Evolutionary conservation across 225 moss, liverwort and hornwort genomes (phyloP).

Genomic region (Pleurozium schreberi): DNA sequence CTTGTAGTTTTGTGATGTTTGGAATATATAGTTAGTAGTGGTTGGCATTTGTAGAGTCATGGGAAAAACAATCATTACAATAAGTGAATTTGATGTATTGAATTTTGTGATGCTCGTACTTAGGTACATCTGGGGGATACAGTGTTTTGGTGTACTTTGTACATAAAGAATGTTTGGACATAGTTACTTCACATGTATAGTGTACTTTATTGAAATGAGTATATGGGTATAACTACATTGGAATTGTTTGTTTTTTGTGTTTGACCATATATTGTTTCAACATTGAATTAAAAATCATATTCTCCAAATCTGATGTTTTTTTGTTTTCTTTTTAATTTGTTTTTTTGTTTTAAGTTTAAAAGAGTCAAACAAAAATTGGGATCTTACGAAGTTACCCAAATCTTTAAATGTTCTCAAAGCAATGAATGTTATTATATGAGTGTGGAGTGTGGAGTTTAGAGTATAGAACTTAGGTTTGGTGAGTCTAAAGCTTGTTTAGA

Average conservation of each 20-base stretch:
- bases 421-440: too few relatives aligned
- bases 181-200: neutral
- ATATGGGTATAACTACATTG: neutral
- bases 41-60: too few relatives aligned
- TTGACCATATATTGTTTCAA: neutral
- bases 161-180: neutral
- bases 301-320: rapidly evolving
- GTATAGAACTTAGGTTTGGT: too few relatives aligned
- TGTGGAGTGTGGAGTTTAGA: too few relatives aligned
- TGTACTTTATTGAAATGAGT: rapidly evolving
- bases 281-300: neutral
- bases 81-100: neutral
- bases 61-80: neutral
- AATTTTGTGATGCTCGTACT: neutral
- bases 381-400: rapidly evolving
- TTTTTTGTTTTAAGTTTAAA: neutral
- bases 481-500: too few relatives aligned
- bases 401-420: rapidly evolving
- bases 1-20: neutral
- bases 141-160: neutral
- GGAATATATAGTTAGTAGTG: too few relatives aligned
- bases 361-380: neutral
- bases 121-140: neutral
- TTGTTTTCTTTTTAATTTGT: too few relatives aligned
- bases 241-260: neutral